These are phyloP conservation scores for Craspedostauros australis DNA, from an alignment of 108 stramenopile genomes.

Conservation along the genomic window DNA sequence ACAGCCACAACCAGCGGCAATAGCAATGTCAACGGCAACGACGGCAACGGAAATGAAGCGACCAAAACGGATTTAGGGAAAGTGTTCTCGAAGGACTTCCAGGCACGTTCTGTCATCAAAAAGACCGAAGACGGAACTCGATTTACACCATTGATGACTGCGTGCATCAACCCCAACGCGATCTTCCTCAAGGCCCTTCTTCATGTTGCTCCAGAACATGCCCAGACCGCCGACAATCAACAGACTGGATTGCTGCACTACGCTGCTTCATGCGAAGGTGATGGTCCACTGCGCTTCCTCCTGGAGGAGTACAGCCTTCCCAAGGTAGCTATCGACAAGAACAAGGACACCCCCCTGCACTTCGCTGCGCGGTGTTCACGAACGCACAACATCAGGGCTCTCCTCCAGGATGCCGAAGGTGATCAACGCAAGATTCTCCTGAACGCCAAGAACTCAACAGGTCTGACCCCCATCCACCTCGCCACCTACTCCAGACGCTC, in stretches of 20 bases:
- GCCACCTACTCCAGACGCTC: not conserved
- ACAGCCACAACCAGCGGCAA: too few relatives aligned
- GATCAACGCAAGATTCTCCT: not conserved
- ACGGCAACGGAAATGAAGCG: too few relatives aligned
- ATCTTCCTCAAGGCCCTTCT: not conserved
- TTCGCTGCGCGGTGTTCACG: not conserved
- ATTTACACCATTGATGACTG: not conserved
- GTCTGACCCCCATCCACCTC: not conserved
- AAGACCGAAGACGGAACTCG: not conserved
- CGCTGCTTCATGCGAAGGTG: not conserved
- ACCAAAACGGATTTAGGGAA: too few relatives aligned
- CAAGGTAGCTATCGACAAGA: not conserved
- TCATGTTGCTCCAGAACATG: not conserved
- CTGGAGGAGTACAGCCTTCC: not conserved
- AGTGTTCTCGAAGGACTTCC: too few relatives aligned
- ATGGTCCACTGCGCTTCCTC: not conserved
- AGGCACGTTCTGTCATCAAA: too few relatives aligned
- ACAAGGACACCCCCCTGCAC: not conserved
- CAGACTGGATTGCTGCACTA: not conserved
- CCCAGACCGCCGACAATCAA: not conserved
- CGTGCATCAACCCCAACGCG: slow-evolving; percentile 1
- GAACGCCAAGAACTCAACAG: not conserved
- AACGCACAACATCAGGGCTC: not conserved
- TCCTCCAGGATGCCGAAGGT: not conserved
- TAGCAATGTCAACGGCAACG: too few relatives aligned